A percentile compares a stretch with the other conserved stretches of the same genome.
Conservation (phyloP, 306 rosid genomes). For the Inga leiocalycina region DNA sequence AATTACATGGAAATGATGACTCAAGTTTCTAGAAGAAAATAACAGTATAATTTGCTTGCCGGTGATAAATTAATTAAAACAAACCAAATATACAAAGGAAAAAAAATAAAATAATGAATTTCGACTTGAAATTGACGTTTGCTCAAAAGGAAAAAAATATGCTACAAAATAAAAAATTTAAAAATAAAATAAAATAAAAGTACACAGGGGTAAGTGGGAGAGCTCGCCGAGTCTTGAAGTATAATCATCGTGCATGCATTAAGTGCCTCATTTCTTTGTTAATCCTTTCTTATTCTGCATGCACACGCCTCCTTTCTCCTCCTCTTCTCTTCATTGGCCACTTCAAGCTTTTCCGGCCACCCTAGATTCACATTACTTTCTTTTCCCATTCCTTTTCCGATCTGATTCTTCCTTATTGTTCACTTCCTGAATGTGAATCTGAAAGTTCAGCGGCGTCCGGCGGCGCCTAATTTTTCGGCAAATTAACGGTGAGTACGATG, state of each 20-base stretch:
- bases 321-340: neutral
- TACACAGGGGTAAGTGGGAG: constrained; percentile 42
- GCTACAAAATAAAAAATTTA: neutral
- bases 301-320: constrained; percentile 77
- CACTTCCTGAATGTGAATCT: constrained; percentile 26
- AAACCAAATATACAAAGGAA: neutral
- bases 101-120: neutral
- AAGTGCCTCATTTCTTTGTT: constrained; percentile 48
- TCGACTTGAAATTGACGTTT: constrained; percentile 10
- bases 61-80: neutral
- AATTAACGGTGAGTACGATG: constrained; percentile 15
- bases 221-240: constrained; percentile 96
- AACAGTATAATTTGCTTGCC: neutral
- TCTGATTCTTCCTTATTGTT: constrained; percentile 14
- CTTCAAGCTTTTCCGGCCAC: constrained; percentile 36
- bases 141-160: neutral
- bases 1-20: neutral
- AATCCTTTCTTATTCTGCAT: constrained; percentile 64
- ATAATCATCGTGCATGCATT: constrained; percentile 99
- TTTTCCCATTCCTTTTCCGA: constrained; percentile 9
- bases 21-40: neutral
- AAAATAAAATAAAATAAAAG: neutral
- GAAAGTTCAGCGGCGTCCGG: neutral
- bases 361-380: constrained; percentile 31
- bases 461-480: constrained; percentile 1